These are phyloP conservation scores for Talaromyces piceae DNA, from an alignment of 2,329 filamentous ascomycete species.

Conservation along the genomic window DNA sequence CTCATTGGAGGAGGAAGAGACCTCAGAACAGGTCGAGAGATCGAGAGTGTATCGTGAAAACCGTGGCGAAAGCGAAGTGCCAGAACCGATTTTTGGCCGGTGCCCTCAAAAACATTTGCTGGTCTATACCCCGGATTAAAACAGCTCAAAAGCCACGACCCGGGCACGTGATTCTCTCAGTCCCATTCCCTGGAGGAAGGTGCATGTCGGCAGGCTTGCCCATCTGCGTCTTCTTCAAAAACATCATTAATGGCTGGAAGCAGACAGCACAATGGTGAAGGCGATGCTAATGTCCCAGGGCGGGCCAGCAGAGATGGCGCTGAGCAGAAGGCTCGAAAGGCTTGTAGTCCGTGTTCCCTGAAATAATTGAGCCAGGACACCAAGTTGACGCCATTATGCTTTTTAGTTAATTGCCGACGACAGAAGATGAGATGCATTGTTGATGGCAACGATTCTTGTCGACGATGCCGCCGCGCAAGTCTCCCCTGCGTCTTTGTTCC, in stretches of 20 bases:
- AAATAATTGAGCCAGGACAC: background rate
- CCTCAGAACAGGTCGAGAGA: background rate
- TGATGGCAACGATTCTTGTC: conserved; percentile 2
- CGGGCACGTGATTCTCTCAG: background rate
- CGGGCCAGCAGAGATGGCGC: conserved; percentile 3
- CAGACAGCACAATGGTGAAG: conserved; percentile 3
- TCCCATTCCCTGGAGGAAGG: background rate
- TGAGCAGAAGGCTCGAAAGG: conserved; percentile 11
- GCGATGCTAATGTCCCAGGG: background rate
- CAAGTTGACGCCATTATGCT: background rate
- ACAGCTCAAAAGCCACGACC: background rate
- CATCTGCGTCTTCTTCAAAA: background rate
- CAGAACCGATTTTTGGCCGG: background rate
- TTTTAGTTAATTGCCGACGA: conserved; percentile 9
- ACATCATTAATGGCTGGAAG: conserved; percentile 8
- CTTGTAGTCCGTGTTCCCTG: conserved; percentile 8
- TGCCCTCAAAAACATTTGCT: no score
- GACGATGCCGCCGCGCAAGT: conserved; percentile 9
- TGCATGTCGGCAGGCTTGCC: background rate
- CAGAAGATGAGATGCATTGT: conserved; percentile 11
- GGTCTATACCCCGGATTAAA: no score
- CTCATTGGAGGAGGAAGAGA: background rate
- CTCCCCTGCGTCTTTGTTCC: conserved; percentile 10
- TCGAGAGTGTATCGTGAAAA: background rate
- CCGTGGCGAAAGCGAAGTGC: background rate